Evolutionary conservation across 495 filamentous ascomycete genomes (phyloP).

Genomic region (Bacidia gigantensis): DNA sequence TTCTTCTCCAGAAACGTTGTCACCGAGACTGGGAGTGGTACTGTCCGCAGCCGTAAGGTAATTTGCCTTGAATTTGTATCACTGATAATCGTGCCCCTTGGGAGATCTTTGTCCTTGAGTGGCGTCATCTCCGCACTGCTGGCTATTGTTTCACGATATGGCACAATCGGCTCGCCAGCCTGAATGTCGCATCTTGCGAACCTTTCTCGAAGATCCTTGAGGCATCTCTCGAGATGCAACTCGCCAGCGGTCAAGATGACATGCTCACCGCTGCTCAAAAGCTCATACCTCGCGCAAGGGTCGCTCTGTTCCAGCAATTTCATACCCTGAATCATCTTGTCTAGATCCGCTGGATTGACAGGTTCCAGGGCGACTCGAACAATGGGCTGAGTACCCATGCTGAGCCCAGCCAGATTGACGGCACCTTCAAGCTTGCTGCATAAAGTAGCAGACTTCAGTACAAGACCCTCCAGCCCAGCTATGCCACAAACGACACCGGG

Average conservation of each 20-base stretch:
- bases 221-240: conserved; percentile 82
- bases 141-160: conserved; percentile 87
- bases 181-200: conserved; percentile 95
- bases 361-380: conserved; percentile 92
- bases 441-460: conserved; percentile 88
- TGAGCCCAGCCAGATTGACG: conserved; percentile 86
- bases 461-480: conserved; percentile 74
- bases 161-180: conserved; percentile 83
- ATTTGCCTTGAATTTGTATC: conserved; percentile 76
- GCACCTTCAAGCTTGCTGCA: conserved; percentile 78
- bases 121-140: conserved; percentile 79
- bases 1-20: conserved; percentile 80
- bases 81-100: conserved; percentile 65
- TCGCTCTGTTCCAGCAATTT: conserved; percentile 86
- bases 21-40: conserved; percentile 62
- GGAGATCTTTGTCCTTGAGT: conserved; percentile 70
- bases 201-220: conserved; percentile 85
- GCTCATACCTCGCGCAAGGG: conserved; percentile 90
- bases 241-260: conserved; percentile 91
- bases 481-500: conserved; percentile 97
- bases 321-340: conserved; percentile 85
- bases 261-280: conserved; percentile 86
- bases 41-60: conserved; percentile 60
- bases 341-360: conserved; percentile 68
- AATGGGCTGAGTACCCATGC: conserved; percentile 67